Conservation (phyloP, 2,329 filamentous ascomycete species). For the Camptophora hylomeconis region DNA sequence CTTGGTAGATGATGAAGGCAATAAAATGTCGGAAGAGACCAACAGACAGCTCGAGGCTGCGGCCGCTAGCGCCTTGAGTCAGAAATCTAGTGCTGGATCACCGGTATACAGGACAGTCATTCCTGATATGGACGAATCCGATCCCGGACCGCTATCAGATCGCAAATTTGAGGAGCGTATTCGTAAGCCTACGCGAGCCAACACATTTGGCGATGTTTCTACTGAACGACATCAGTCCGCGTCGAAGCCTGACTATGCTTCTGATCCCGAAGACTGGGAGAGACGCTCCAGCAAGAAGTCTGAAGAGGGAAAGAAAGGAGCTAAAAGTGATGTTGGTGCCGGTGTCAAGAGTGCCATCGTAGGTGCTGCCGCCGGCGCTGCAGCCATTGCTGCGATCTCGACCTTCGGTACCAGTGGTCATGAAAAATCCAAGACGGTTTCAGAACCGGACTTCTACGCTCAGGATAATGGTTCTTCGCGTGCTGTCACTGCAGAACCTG, state of each 20-base stretch:
- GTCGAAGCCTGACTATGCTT: slow-evolving; percentile 7
- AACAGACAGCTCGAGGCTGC: slow-evolving; percentile 4
- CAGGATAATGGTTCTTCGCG: background rate
- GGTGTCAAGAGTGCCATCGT: slow-evolving; percentile 4
- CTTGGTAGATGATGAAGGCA: slow-evolving; percentile 5
- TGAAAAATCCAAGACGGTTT: background rate
- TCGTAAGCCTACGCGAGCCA: slow-evolving; percentile 4
- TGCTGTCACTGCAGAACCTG: slow-evolving; percentile 1
- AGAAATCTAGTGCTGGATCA: background rate
- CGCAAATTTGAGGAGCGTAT: slow-evolving; percentile 1
- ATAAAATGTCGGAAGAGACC: background rate
- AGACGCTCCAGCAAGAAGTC: slow-evolving; percentile 1
- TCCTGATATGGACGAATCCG: background rate
- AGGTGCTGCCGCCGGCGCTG: slow-evolving; percentile 4
- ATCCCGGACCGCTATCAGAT: background rate
- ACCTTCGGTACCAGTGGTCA: background rate
- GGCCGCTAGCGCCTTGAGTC: slow-evolving; percentile 2
- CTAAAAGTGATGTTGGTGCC: slow-evolving; percentile 8
- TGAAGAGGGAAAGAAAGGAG: slow-evolving; percentile 5
- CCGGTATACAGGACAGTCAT: background rate
- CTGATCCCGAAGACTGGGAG: slow-evolving; percentile 13
- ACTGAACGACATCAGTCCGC: slow-evolving; percentile 1
- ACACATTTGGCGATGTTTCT: slow-evolving; percentile 4
- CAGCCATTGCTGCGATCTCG: slow-evolving; percentile 4
- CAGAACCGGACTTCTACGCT: slow-evolving; percentile 1